Evolutionary conservation across 768 basidiomycete species (phyloP).

Genomic region (Russula brevipes): DNA sequence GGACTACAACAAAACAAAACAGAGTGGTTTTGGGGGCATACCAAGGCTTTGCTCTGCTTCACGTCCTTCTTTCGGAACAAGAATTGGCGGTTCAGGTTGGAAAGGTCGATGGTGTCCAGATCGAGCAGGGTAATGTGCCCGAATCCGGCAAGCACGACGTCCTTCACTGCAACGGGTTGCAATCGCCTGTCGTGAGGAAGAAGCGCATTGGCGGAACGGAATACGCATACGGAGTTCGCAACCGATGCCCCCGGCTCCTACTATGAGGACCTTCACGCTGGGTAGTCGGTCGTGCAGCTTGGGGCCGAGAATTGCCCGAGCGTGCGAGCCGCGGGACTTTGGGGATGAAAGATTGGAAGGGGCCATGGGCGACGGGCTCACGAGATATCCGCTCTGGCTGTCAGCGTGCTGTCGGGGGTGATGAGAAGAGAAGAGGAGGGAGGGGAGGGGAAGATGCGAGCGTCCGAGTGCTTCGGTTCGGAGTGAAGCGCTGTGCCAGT

Average conservation of each 20-base stretch:
- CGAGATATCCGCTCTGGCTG: not conserved
- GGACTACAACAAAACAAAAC: too few species aligned
- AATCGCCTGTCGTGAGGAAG: not conserved
- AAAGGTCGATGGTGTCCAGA: conserved; percentile 97
- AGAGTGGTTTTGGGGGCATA: conserved; percentile 34
- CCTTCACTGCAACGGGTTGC: conserved; percentile 64
- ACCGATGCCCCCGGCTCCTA: conserved; percentile 96
- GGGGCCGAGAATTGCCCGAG: conserved; percentile 72
- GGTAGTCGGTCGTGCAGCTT: conserved; percentile 59
- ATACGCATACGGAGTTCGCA: conserved; percentile 74
- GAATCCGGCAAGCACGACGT: conserved; percentile 89
- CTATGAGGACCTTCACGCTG: conserved; percentile 70
- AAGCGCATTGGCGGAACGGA: not conserved
- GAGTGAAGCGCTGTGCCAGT: not conserved
- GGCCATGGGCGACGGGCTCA: conserved; percentile 6
- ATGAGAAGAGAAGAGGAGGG: not conserved
- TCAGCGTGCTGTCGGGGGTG: conserved; percentile 1
- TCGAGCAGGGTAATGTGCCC: conserved; percentile 90
- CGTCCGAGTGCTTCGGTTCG: conserved; percentile 6
- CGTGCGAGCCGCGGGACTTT: conserved; percentile 40
- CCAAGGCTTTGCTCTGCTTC: conserved; percentile 92
- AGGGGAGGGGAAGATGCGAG: conserved; percentile 1
- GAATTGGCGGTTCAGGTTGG: conserved; percentile 95
- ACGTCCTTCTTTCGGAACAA: conserved; percentile 96
- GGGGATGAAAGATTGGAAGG: conserved; percentile 7